Percentiles rank a stretch among this genome's conserved stretches.
These are phyloP conservation scores for Candida tallmaniae DNA, from an alignment of 805 yeast genomes.

Conservation along the genomic window DNA sequence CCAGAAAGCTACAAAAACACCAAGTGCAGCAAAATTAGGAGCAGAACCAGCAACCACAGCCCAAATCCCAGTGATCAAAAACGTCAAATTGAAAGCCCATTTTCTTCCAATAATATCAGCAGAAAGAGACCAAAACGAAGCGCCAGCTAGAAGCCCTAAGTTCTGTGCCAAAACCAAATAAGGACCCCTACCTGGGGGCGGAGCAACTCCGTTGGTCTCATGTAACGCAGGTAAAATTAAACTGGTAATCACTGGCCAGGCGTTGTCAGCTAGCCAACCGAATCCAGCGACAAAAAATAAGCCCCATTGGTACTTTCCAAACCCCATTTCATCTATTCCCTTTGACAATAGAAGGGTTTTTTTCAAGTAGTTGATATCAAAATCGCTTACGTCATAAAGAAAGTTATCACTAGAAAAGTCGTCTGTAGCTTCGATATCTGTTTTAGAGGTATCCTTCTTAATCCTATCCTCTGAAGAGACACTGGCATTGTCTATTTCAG, in stretches of 20 bases:
- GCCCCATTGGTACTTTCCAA: slow-evolving; percentile 44
- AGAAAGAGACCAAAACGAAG: slow-evolving; percentile 26
- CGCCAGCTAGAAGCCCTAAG: slow-evolving; percentile 30
- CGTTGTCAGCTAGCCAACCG: slow-evolving; percentile 50
- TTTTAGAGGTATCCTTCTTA: too few relatives aligned
- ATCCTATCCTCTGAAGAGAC: too few relatives aligned
- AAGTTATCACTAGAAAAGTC: background rate
- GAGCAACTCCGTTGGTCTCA: slow-evolving; percentile 34
- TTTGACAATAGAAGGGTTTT: slow-evolving; percentile 19
- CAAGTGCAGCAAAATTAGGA: slow-evolving; percentile 25
- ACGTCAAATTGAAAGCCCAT: slow-evolving; percentile 27
- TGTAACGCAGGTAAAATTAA: slow-evolving; percentile 26
- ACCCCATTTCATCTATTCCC: slow-evolving; percentile 35
- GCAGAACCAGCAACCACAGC: slow-evolving; percentile 26
- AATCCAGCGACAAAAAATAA: slow-evolving; percentile 53
- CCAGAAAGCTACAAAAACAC: slow-evolving; percentile 23
- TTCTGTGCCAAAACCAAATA: slow-evolving; percentile 42
- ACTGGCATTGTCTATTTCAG: too few relatives aligned
- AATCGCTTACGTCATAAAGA: slow-evolving; percentile 3
- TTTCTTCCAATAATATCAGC: slow-evolving; percentile 28
- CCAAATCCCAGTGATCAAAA: slow-evolving; percentile 23
- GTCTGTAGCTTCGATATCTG: background rate
- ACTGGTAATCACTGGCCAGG: slow-evolving; percentile 35
- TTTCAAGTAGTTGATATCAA: slow-evolving; percentile 16
- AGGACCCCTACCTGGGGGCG: slow-evolving; percentile 28